Evolutionary conservation across 306 rosid species (phyloP), one percentile per base, ranked within the genome.

Genomic region (Arachis stenosperma): DNA sequence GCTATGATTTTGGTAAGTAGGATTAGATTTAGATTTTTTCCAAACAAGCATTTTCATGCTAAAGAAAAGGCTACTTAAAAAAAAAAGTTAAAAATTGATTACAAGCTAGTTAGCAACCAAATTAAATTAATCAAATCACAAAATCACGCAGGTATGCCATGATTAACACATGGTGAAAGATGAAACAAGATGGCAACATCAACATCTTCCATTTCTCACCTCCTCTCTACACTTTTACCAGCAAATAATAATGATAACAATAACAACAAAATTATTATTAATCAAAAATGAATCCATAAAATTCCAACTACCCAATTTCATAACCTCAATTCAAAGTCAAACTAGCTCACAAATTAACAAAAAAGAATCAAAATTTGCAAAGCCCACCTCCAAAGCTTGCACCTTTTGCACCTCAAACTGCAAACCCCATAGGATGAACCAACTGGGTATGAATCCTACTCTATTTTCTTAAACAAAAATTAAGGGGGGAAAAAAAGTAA

Each of bases 371-470:
- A 59, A 82, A 65, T 9, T 7, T 13, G n/a, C 75, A 58, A 64
- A 58, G 67, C 82, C 66, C 69, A 48, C 74, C 72, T 47, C 54
- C 46, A 82, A 73, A 82, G 52, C 7, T 44, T 67, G 15, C 69
- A 79, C 57, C 71, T 79, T 78, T 79, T 47, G 33, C 61, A 56
- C 65, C 74, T 67, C 43, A 85, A 79, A 40, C 48, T 65, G 40
- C 55, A 81, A 73, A 29, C 8, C 46, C 69, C 76, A 75, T 73
- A 8, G 53, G 62, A 87, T 61, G 64, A 61, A 65, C 68, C 75
- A 42, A 56, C 22, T 36, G 33, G 71, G 84, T 69, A 47, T 66
- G 79, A 69, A 77, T 75, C 57, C 67, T 48, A 76, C 50, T 14
- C 68, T 65, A 70, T 43, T 40, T 41, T 14, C 14, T n/a, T 2